Base-by-base conservation (phyloP, 2,329 filamentous ascomycete genomes). In the Metarhizium rileyi region DNA sequence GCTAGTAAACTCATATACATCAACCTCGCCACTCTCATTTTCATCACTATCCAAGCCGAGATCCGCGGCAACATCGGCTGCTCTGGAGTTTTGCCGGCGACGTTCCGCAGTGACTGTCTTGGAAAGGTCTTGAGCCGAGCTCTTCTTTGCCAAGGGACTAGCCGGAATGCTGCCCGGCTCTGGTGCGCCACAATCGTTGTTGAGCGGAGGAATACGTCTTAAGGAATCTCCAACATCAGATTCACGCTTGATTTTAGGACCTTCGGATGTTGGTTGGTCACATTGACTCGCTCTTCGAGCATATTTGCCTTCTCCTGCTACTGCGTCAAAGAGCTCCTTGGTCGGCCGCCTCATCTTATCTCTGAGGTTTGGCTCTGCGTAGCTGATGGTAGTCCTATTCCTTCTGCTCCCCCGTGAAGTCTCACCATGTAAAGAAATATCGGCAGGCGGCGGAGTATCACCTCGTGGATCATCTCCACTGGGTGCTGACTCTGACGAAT, bases 311-410 rank as follows among this genome's bases (percentile, higher is more conserved):
- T 84, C 78, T n/a, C 78, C 81, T 10, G 76, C 68, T 14, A 91
- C 86, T 1, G 86, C 87, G 63, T 90, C 86, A 33, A 84, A 78
- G 9, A 90, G 67, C 55, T 87, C 81, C 61, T 87, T 87, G 1
- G 84, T 86, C 22, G 87, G 86, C 52, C 87, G 78, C 51, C 87
- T 78, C 87, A 93, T 90, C 69, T 93, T 93, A 61, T 84, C 85
- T 53, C 85, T 77, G 40, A 93, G 71, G 59, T 86, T 91, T 1
- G 87, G 87, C 63, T 91, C 86, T 10, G 86, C 85, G 63, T 93
- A 93, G 69, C 86, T 91, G 53, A 93, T 78, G 46, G 81, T 75
- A 10, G 79, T 70, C 58, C 84, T 75, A 44, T 80, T 79, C 55
- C 87, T 78, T 56, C 87, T 74, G 57, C 82, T 84, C 22, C 80